Percentiles rank a stretch among this genome's conserved stretches.
Evolutionary conservation across 2,329 filamentous ascomycete species (phyloP).

Genomic region (Septoria linicola): DNA sequence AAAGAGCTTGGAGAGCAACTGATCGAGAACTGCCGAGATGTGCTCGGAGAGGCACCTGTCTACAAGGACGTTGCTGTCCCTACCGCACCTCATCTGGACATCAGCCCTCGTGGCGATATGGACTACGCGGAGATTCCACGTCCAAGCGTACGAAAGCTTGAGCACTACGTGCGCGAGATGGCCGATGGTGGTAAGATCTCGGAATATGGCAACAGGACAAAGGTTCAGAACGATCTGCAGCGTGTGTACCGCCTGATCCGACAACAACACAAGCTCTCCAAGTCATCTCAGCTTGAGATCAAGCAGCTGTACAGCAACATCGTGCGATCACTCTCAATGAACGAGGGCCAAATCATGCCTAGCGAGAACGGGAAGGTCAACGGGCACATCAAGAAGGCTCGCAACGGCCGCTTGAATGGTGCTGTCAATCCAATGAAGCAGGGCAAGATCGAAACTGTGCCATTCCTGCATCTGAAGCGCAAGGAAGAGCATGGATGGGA

Average conservation of each 20-base stretch:
- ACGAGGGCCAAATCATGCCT: slow-evolving; percentile 93
- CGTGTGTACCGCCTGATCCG: slow-evolving; percentile 98
- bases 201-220: slow-evolving; percentile 96
- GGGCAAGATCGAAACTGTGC: slow-evolving; percentile 94
- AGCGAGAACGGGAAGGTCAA: slow-evolving; percentile 73
- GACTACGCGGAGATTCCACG: slow-evolving; percentile 86
- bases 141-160: slow-evolving; percentile 88
- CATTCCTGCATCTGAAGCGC: slow-evolving; percentile 94
- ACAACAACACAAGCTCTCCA: slow-evolving; percentile 96
- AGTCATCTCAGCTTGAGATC: slow-evolving; percentile 93
- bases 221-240: slow-evolving; percentile 93
- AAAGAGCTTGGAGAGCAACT: slow-evolving; percentile 91
- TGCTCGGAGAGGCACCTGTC: slow-evolving; percentile 75
- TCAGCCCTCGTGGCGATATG: slow-evolving; percentile 88
- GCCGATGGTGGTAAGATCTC: slow-evolving; percentile 97
- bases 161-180: slow-evolving; percentile 99
- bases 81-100: slow-evolving; percentile 87
- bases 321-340: slow-evolving; percentile 92
- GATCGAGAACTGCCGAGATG: slow-evolving; percentile 96
- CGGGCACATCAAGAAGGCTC: slow-evolving; percentile 57
- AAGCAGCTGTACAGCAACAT: slow-evolving; percentile 93
- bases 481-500: slow-evolving; percentile 95
- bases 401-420: slow-evolving; percentile 50
- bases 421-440: slow-evolving; percentile 55
- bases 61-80: slow-evolving; percentile 96